Conservation (phyloP, 23 red algal genomes). For the Gracilaria gracilis region DNA sequence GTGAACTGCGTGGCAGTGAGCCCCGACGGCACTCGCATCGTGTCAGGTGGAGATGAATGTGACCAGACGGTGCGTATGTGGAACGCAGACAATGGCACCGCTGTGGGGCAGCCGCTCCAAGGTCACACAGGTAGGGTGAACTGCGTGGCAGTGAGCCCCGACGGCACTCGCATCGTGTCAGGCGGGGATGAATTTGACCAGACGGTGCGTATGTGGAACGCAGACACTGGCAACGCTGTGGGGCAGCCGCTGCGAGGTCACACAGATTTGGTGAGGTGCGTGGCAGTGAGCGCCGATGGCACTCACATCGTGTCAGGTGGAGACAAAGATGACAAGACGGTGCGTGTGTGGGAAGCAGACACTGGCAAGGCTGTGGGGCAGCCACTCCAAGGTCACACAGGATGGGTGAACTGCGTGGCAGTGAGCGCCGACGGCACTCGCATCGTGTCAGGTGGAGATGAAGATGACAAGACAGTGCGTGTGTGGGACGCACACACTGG, state of each 20-base stretch:
- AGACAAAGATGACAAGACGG: background rate
- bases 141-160: too few relatives aligned
- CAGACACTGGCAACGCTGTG: too few relatives aligned
- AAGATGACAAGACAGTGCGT: constrained; percentile 14
- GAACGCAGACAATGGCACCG: background rate
- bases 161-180: too few relatives aligned
- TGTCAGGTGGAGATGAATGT: background rate
- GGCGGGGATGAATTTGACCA: too few relatives aligned
- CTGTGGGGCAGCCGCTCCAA: background rate
- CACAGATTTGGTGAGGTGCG: background rate
- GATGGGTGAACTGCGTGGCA: background rate
- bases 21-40: constrained; percentile 15
- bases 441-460: background rate
- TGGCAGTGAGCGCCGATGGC: background rate
- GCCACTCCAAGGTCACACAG: background rate
- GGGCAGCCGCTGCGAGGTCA: background rate
- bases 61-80: constrained; percentile 26
- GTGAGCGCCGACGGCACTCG: background rate
- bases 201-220: too few relatives aligned
- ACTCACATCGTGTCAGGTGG: background rate
- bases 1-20: background rate
- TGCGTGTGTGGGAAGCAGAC: constrained; percentile 2
- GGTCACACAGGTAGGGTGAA: too few relatives aligned
- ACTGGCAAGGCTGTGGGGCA: too few relatives aligned
- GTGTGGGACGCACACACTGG: background rate